A percentile compares a stretch with the other conserved stretches of the same genome.
These are phyloP conservation scores for Amanita muscaria DNA, from an alignment of 768 basidiomycete species.

Conservation along the genomic window DNA sequence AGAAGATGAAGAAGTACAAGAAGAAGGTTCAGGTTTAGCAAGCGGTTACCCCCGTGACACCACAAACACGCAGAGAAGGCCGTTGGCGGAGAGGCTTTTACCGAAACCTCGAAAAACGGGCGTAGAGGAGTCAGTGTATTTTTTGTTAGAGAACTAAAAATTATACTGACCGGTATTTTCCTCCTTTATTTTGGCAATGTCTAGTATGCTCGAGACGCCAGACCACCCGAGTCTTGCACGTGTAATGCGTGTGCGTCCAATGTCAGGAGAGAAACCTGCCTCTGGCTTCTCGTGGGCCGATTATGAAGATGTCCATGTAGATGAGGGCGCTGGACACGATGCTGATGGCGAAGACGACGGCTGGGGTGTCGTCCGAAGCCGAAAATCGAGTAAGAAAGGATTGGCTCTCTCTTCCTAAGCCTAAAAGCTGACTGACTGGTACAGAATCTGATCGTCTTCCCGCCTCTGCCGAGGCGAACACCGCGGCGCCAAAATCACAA, in stretches of 20 bases:
- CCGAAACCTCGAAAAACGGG: conserved; percentile 57
- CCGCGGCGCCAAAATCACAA: conserved; percentile 7
- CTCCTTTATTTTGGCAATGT: background rate
- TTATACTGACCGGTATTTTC: background rate
- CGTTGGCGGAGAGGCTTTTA: conserved; percentile 56
- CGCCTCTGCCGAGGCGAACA: background rate
- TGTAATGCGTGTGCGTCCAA: conserved; percentile 60
- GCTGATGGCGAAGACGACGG: conserved; percentile 69
- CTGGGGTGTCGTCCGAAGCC: conserved; percentile 70
- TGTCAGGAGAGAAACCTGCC: conserved; percentile 48
- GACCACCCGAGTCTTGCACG: conserved; percentile 48
- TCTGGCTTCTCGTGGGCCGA: conserved; percentile 68
- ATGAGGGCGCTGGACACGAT: conserved; percentile 38
- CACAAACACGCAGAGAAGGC: conserved; percentile 20
- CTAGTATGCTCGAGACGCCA: conserved; percentile 57
- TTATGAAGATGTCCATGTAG: conserved; percentile 55
- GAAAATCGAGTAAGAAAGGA: conserved; percentile 30
- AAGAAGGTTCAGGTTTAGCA: conserved; percentile 18
- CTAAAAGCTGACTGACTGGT: too few relatives aligned
- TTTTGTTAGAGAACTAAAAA: background rate
- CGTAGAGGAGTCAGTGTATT: conserved; percentile 47
- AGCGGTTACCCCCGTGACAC: conserved; percentile 18
- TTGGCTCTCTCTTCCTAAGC: background rate
- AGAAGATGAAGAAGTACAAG: conserved; percentile 17
- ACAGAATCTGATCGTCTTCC: conserved; percentile 12